Evolutionary conservation across 192 early-diverging fungal species (phyloP), one percentile per base, ranked within the genome.

Genomic region (Coemansia sp.): DNA sequence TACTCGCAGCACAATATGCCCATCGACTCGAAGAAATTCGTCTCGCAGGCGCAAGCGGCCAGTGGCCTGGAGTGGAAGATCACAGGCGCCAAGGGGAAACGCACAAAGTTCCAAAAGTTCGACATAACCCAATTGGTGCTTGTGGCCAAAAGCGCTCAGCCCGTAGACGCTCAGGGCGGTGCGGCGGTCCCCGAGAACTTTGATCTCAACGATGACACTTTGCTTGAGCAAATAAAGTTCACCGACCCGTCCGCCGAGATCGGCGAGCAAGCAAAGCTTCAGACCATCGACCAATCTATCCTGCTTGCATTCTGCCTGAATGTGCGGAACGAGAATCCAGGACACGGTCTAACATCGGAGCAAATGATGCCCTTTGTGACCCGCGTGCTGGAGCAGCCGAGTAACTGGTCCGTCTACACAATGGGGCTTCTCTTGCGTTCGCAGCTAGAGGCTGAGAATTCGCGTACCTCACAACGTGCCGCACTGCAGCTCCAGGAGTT

Each of bases 331-430:
- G 91, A 90, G 32, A 99, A 96, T 62, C 94, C 95, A 9, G 86
- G 80, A 7, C 87, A 99, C 63, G 97, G 95, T 34, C 82, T 99
- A 23, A 99, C 97, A 8, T 85, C 85, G 33, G 96, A 99, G 76
- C 89, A 97, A 83, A 99, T 99, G 97, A 76, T 87, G 42, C 95
- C 97, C 19, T 99, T 91, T 73, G 92, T 97, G 5, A 75, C 86
- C 55, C 89, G 96, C 49, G 94, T 98, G 9, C 76, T 98, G 46
- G 90, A 92, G 65, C 92, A 95, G 63, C 85, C 93, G 55, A 94
- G 93, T 82, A 99, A 99, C 83, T 99, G 96, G 96, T 93, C 92
- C 74, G 92, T 99, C 15, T 89, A 97, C 83, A 95, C 97, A 29
- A 95, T 97, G 93, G 96, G 85, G 9, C 79, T 99, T 22, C 76